Evolutionary conservation across 2,329 filamentous ascomycete genomes (phyloP), one percentile per base, ranked within the genome.

Genomic region (Penicillium palitans): DNA sequence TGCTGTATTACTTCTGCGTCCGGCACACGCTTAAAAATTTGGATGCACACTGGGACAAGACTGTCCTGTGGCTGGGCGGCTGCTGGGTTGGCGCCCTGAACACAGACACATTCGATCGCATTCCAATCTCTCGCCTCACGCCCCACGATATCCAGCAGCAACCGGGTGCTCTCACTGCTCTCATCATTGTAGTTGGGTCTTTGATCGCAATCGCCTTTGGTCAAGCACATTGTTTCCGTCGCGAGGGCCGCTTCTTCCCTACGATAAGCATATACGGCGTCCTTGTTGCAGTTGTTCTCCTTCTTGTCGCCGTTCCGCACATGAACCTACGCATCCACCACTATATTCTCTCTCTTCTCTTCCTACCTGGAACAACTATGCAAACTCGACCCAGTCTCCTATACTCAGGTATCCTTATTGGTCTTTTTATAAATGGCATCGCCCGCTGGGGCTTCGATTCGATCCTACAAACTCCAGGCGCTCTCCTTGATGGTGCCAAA

Each of bases 261-360:
- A 71, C 66, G 58, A 65, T 74, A 69, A 74, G 24, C 80, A 80
- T 71, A 70, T 86, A 49, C 70, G 79, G 71, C 24, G 66, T 81
- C 37, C 72, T 84, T 47, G 73, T 75, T 4, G 63, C 65, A 15
- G 65, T 67, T 8, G 66, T 85, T 1, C 64, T 84, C 0, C 64
- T 78, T 27, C 73, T 86, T 29, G 71, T 86, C n/a, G 74, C 80
- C 1, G 73, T 86, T 3, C 84, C 84, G 0, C 74, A 80, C 40
- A 81, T 86, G 74, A 83, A 82, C 60, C 76, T 87, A 21, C 80
- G 84, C n/a, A 85, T 87, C 58, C 84, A 87, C 64, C 84, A 87
- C 65, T 87, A 87, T 66, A 85, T 87, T 65, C 78, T 87, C 4
- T 82, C 80, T 1, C 75, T 87, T 0, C 73, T 87, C 3, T 76